Percentiles rank a stretch among this genome's conserved stretches.
Evolutionary conservation across 768 basidiomycete genomes (phyloP).

Genomic region (Boletus patriciae): DNA sequence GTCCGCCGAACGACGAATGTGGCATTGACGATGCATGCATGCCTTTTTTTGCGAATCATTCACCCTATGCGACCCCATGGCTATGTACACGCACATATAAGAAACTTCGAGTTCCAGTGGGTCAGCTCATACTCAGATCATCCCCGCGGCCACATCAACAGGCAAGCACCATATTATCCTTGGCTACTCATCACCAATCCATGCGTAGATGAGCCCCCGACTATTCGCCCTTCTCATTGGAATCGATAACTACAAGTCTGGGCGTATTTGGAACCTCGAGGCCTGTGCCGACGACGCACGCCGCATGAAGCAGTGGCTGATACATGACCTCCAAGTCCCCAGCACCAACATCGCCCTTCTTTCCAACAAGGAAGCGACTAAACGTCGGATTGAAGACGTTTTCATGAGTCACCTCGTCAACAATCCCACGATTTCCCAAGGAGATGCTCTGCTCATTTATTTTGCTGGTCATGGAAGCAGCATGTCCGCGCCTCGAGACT

Average conservation of each 20-base stretch:
- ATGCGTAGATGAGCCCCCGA: conserved; percentile 41
- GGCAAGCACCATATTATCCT: conserved; percentile 10
- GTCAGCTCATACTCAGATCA: conserved; percentile 11
- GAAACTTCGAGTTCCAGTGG: background rate
- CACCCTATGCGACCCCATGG: conserved; percentile 3
- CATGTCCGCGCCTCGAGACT: conserved; percentile 55
- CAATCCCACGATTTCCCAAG: conserved; percentile 56
- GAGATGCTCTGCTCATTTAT: conserved; percentile 66
- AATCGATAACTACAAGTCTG: conserved; percentile 67
- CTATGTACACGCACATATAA: conserved; percentile 21
- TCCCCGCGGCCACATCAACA: conserved; percentile 2
- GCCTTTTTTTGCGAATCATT: background rate
- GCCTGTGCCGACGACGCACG: conserved; percentile 66
- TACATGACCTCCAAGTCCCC: conserved; percentile 56
- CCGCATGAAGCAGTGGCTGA: conserved; percentile 56
- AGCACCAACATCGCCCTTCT: conserved; percentile 56
- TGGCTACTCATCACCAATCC: conserved; percentile 7
- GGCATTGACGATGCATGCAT: conserved; percentile 1
- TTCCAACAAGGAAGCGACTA: conserved; percentile 59
- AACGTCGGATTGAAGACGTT: conserved; percentile 56
- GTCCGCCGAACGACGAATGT: conserved; percentile 8
- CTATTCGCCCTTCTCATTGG: conserved; percentile 69
- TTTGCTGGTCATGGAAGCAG: conserved; percentile 75
- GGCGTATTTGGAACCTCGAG: conserved; percentile 62
- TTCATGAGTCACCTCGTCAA: conserved; percentile 64